Evolutionary conservation across 139 green algal genomes (phyloP), one percentile per base, ranked within the genome.

Genomic region (Zygnema cylindricum): DNA sequence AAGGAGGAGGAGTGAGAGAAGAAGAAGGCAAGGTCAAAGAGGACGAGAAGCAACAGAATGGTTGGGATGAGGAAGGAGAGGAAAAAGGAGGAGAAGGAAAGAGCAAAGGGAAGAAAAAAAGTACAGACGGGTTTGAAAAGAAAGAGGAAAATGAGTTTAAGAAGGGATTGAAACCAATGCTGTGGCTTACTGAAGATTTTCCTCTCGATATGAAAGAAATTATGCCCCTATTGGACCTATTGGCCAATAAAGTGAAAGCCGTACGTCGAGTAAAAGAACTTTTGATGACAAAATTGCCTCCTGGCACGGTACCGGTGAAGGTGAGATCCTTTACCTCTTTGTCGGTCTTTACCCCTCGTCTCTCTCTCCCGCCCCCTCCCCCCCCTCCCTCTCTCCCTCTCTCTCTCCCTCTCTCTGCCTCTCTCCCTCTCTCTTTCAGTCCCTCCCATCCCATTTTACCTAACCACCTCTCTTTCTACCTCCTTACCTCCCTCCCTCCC

Each of bases 101-200:
- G 21, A 16, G 71, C 7, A 79, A 43, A 41, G 71, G 7, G 7
- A 82, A 54, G 33, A 54, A 54, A 11, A 41, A 54, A 11, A 85
- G 77, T 16, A 43, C 36, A 54, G 77, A 85, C 11, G 36, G 77
- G 77, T 43, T 41, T 39, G 71, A 85, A 69, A 43, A 85, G 36
- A 43, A 73, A 25, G 84, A 89, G 43, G 84, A 89, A 69, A 90
- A 49, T 30, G 85, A 90, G 86, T 90, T 69, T 22, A 63, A 32
- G 57, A 86, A 85, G 55, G 86, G 86, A 57, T 23, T 91, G 81
- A 90, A 90, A 81, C 86, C 86, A 1, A 89, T 82, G 57, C 81
- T 91, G 30, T 91, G 86, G 86, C 57, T 91, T 25, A 91, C 86
- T 36, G 39, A 85, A 16, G 86, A 82, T 7, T 91, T 91, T 40